Percentiles rank a stretch among this genome's conserved stretches.
phyloP scores from a whole-genome alignment of 1,284 basidiomycete genomes.

The Moesziomyces sp. region DNA sequence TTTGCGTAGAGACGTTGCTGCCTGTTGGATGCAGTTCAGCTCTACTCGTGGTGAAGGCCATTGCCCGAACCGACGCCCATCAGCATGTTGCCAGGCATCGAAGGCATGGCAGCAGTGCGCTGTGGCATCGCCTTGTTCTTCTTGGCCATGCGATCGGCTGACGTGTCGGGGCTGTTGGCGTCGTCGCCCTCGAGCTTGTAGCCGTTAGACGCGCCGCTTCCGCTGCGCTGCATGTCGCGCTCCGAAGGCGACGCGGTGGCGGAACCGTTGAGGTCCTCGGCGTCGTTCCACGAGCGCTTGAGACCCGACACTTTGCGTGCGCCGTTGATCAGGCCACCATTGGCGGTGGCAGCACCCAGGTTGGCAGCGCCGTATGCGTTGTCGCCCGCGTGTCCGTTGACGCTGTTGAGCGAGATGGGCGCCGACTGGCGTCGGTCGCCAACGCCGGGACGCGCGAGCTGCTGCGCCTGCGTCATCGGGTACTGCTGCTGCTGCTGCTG shows the following conservation, averaged over 20 bases:
- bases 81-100: slow-evolving; percentile 43
- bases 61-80: slow-evolving; percentile 46
- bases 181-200: slow-evolving; percentile 51
- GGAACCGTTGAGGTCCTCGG: slow-evolving; percentile 43
- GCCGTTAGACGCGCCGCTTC: slow-evolving; percentile 38
- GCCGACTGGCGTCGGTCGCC: slow-evolving; percentile 48
- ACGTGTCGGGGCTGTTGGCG: slow-evolving; percentile 43
- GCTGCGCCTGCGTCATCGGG: slow-evolving; percentile 41
- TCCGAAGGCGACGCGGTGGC: slow-evolving; percentile 43
- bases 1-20: background rate
- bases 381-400: slow-evolving; percentile 24
- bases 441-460: slow-evolving; percentile 31
- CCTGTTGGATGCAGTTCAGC: background rate
- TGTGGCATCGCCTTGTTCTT: slow-evolving; percentile 44
- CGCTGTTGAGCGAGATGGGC: slow-evolving; percentile 43
- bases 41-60: slow-evolving; percentile 41
- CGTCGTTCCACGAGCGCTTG: slow-evolving; percentile 51
- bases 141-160: slow-evolving; percentile 42
- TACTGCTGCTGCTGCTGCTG: slow-evolving; percentile 38
- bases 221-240: slow-evolving; percentile 51
- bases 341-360: slow-evolving; percentile 28
- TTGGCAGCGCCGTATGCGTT: slow-evolving; percentile 44
- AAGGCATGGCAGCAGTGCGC: slow-evolving; percentile 30
- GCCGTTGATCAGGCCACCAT: slow-evolving; percentile 34
- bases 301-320: slow-evolving; percentile 48